These are phyloP conservation scores for Phytophthora meadii DNA, from an alignment of 352 stramenopile species.

Conservation along the genomic window DNA sequence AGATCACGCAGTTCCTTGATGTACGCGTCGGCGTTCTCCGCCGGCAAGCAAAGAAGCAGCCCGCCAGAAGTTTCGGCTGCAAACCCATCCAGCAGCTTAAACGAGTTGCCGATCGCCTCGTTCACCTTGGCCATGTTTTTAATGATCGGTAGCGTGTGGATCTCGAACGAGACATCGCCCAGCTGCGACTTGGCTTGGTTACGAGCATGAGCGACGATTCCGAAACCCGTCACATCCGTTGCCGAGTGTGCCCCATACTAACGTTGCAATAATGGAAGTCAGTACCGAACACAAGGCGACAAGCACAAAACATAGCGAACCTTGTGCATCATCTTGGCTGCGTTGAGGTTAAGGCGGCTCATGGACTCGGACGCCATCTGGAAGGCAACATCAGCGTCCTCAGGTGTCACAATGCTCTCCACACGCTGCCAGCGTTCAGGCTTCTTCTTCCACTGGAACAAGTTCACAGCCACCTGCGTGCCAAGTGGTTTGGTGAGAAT, in stretches of 20 bases:
- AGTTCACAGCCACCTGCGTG: conserved; percentile 94
- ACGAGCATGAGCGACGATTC: conserved; percentile 92
- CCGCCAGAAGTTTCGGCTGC: conserved; percentile 95
- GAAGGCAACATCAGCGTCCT: conserved; percentile 90
- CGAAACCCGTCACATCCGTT: conserved; percentile 97
- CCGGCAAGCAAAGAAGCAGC: conserved; percentile 91
- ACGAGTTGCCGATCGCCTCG: conserved; percentile 90
- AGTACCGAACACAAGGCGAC: not conserved
- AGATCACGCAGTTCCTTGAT: conserved; percentile 89
- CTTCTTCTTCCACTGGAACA: conserved; percentile 93
- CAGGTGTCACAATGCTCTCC: conserved; percentile 61
- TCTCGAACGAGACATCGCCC: conserved; percentile 88
- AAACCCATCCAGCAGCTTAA: conserved; percentile 92
- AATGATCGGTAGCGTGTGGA: conserved; percentile 95
- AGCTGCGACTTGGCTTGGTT: conserved; percentile 95
- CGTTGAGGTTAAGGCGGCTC: conserved; percentile 93
- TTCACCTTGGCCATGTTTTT: conserved; percentile 90
- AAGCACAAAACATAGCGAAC: conserved; percentile 9
- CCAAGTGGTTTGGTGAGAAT: conserved; percentile 95
- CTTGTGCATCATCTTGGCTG: conserved; percentile 92
- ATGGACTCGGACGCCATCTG: conserved; percentile 94
- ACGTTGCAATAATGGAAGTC: conserved; percentile 1
- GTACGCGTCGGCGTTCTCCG: conserved; percentile 85
- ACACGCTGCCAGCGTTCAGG: conserved; percentile 83
- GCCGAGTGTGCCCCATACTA: conserved; percentile 91